Base-by-base conservation (phyloP, 176 grass and related monocot species). In the Coix lacrymajobi region DNA sequence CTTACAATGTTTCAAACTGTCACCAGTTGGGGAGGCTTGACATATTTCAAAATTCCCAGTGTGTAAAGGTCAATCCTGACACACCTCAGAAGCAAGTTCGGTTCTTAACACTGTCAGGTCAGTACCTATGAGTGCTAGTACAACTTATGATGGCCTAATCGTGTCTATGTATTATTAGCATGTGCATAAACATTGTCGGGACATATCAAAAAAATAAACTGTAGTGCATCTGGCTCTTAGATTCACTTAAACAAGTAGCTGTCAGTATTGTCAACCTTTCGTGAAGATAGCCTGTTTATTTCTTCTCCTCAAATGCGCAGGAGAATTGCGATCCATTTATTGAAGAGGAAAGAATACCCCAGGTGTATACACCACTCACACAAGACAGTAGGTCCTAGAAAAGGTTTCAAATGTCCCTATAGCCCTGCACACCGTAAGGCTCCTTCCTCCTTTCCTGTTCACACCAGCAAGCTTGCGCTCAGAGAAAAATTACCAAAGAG, bases 71-170 rank as follows among this genome's bases (percentile, higher is more conserved):
- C 58, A 95, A 98, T 80, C 96, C 90, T 28, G 96, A 95, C 82
- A 85, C 92, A 3, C 96, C 92, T 24, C 92, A 95, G 87, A 98
- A 93, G 89, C 92, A 98, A 95, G 96, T 98, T 65, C 76, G 87
- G 7, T 95, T 93, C 78, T 83, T 95, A 32, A 95, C 92, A 28
- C 73, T 98, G 22, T 86, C 96, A 91, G 92, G 96, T 95, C 58
- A 36, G 63, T 77, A 13, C 28, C 28, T 72, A 16, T 37, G 37
- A 44, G 17, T 45, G 49, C 51, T n/a, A n/a, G n/a, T n/a, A 61
- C 24, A 29, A 7, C n/a, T 38, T 81, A 16, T 51, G 16, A 38
- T 64, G 29, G 7, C 24, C 12, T 13, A 40, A 39, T 14, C 3
- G 2, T 75, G 12, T 52, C 31, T 80, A 10, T 0, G 25, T 34